Evolutionary conservation across 2,329 filamentous ascomycete genomes (phyloP).

Genomic region (Penicillium sp.): DNA sequence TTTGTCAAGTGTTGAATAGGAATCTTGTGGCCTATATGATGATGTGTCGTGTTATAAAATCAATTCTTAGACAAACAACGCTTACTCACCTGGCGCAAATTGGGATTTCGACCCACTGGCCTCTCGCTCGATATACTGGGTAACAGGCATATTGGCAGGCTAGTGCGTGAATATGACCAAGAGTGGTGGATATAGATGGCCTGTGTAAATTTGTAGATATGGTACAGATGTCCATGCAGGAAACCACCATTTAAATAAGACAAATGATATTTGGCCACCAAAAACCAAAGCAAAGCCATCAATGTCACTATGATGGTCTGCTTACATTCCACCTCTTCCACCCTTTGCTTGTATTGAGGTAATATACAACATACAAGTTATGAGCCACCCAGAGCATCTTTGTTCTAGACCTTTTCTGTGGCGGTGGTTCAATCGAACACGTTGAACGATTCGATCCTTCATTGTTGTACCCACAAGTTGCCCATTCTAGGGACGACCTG

Average conservation of each 20-base stretch:
- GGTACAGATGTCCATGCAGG: not conserved
- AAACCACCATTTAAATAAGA: conserved; percentile 3
- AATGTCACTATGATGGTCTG: conserved; percentile 10
- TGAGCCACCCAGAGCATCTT: not conserved
- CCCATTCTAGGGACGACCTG: not conserved
- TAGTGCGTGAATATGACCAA: not conserved
- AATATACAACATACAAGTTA: not conserved
- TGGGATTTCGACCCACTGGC: conserved; percentile 32
- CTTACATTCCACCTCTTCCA: not conserved
- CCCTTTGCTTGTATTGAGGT: not conserved
- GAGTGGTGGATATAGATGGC: not conserved
- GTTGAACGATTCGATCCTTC: not conserved
- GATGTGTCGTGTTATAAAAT: not conserved
- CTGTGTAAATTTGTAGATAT: not conserved
- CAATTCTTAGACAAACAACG: not conserved
- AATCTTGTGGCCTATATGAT: conserved; percentile 49
- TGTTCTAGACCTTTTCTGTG: conserved; percentile 7
- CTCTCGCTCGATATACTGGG: conserved; percentile 20
- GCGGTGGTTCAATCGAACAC: not conserved
- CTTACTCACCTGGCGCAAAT: conserved; percentile 33
- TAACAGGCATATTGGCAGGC: conserved; percentile 14
- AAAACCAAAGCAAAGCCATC: not conserved
- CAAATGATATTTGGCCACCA: not conserved
- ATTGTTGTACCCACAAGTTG: not conserved
- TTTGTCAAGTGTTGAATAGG: conserved; percentile 54